These are phyloP conservation scores for Pseudoturritis turrita DNA, from an alignment of 345 rosid species.

Conservation along the genomic window DNA sequence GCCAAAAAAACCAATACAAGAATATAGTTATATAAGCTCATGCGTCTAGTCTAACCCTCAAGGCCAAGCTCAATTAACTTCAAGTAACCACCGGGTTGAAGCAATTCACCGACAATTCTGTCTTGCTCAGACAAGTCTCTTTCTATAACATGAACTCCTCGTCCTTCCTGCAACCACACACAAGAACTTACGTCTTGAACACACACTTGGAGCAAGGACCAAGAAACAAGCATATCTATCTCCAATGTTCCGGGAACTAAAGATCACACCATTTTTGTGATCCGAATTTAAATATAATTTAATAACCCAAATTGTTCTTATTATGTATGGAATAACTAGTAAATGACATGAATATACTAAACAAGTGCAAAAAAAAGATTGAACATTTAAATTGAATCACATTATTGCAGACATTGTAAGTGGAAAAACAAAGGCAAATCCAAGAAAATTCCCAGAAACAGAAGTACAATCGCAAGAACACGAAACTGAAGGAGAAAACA, in stretches of 20 bases:
- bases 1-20: neutral
- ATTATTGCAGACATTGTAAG: neutral
- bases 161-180: conserved; percentile 45
- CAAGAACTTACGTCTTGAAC: neutral
- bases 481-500: neutral
- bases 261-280: conserved; percentile 1
- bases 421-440: neutral
- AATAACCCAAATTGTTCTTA: neutral
- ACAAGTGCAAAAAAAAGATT: too few species aligned
- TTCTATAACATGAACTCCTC: conserved; percentile 52
- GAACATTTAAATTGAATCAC: neutral
- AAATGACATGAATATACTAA: too few species aligned
- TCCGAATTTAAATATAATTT: neutral
- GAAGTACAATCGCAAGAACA: neutral
- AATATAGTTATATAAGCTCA: neutral
- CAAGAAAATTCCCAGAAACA: neutral
- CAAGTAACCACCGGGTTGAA: conserved; percentile 64
- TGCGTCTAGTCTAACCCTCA: conserved; percentile 37
- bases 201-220: neutral
- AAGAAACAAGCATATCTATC: neutral
- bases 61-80: conserved; percentile 52
- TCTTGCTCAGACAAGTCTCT: conserved; percentile 54
- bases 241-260: neutral
- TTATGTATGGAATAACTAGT: too few species aligned
- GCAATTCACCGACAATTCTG: conserved; percentile 56